Evolutionary conservation across 768 basidiomycete genomes (phyloP), one percentile per base, ranked within the genome.

Genomic region (Rhodotorula diobovata): DNA sequence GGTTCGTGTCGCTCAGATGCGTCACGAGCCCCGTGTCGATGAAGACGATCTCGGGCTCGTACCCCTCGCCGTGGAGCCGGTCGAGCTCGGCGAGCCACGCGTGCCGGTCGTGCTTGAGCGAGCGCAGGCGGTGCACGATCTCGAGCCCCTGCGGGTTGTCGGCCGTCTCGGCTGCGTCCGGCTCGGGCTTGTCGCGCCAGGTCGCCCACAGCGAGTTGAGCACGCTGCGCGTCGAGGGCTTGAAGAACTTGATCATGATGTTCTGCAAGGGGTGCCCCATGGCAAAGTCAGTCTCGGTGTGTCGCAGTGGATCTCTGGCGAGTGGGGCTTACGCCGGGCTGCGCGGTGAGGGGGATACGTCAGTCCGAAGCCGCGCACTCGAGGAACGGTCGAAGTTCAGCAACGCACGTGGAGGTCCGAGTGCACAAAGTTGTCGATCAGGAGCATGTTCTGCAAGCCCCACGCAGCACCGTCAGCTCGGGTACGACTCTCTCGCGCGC

Each of bases 351-450:
- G 16, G 9, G 1, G 43, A 11, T 14, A 14, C 15, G 63, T 28
- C 34, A 37, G 34, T 35, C 41, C 12, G 41, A 43, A 15, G 18
- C 6, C 4, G 54, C 15, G 10, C 12, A 7, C 34, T 35, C 28
- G 50, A n/a, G 23, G 50, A 2, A 12, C 1, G 2, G 10, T 2
- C 41, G 35, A 16, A 37, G 20, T n/a, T n/a, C 10, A 16, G 34
- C n/a, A 32, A 66, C 76, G 16, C 79, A 71, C 81, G 74, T 83
- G 82, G 21, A 83, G 77, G 73, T 83, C 83, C 30, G 82, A 79
- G 76, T 98, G 96, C 18, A 95, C 93, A 81, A 96, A 99, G 81
- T 99, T 98, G 81, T 99, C 96, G 56, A 99, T 83, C 2, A 99
- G 83, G 30, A 99, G 86, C 96, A 99, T 99, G 82, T 97, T 93